Evolutionary conservation across 2,329 filamentous ascomycete genomes (phyloP).

Genomic region (Diatrype stigma): DNA sequence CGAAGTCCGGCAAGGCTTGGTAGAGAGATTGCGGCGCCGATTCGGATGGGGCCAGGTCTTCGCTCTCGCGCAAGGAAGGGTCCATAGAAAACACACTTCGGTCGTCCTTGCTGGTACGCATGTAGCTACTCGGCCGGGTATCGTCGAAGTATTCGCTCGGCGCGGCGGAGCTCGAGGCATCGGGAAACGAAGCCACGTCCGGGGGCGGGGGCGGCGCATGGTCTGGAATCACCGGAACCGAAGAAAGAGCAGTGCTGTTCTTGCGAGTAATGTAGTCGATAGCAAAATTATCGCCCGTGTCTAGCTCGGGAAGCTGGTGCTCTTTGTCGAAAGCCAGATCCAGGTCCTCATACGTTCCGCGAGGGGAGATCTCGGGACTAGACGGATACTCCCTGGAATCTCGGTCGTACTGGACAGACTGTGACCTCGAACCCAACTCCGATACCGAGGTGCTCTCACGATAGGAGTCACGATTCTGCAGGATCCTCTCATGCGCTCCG

Average conservation of each 20-base stretch:
- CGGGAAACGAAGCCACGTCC: slow-evolving; percentile 21
- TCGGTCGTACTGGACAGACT: slow-evolving; percentile 23
- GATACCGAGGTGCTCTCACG: slow-evolving; percentile 23
- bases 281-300: slow-evolving; percentile 47
- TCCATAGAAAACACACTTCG: slow-evolving; percentile 37
- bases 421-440: slow-evolving; percentile 23
- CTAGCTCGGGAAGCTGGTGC: slow-evolving; percentile 46
- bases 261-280: slow-evolving; percentile 41
- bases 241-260: slow-evolving; percentile 15
- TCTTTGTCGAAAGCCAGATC: slow-evolving; percentile 20
- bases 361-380: slow-evolving; percentile 30
- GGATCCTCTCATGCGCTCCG: slow-evolving; percentile 17
- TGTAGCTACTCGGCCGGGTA: slow-evolving; percentile 38
- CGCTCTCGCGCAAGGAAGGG: slow-evolving; percentile 41
- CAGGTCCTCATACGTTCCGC: slow-evolving; percentile 23
- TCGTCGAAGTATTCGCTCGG: slow-evolving; percentile 39
- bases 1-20: slow-evolving; percentile 39
- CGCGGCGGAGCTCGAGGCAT: slow-evolving; percentile 24
- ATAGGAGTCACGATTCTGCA: slow-evolving; percentile 20
- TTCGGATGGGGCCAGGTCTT: slow-evolving; percentile 39
- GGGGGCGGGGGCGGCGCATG: slow-evolving; percentile 51
- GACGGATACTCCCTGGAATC: slow-evolving; percentile 24
- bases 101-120: slow-evolving; percentile 37
- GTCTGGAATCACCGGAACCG: slow-evolving; percentile 35
- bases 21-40: slow-evolving; percentile 44